Evolutionary conservation across 768 basidiomycete species (phyloP).

Genomic region (Agrocybe praecox): DNA sequence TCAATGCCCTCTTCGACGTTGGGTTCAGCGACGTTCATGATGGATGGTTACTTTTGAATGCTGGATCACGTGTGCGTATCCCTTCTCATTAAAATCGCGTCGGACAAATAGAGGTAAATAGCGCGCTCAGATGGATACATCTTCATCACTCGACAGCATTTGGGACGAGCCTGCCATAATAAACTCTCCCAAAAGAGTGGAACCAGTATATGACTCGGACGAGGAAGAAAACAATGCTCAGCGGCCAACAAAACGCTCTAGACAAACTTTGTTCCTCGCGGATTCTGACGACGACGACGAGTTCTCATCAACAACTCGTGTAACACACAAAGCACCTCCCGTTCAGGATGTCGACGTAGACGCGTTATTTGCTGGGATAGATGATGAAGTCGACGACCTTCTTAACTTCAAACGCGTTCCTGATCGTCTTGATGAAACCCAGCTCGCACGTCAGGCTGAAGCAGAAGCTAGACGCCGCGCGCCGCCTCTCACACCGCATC

Average conservation of each 20-base stretch:
- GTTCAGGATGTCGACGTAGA: slow-evolving; percentile 53
- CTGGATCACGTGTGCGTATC: slow-evolving; percentile 21
- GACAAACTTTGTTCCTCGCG: slow-evolving; percentile 56
- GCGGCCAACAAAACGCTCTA: slow-evolving; percentile 35
- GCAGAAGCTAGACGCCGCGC: slow-evolving; percentile 38
- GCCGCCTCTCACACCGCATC: slow-evolving; percentile 41
- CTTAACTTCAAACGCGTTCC: slow-evolving; percentile 49
- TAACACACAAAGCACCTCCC: slow-evolving; percentile 36
- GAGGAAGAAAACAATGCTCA: slow-evolving; percentile 20
- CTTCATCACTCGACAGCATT: slow-evolving; percentile 50
- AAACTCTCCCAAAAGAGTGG: slow-evolving; percentile 20
- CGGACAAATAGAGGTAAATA: slow-evolving; percentile 39
- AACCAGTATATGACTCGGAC: slow-evolving; percentile 18
- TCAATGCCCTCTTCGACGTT: slow-evolving; percentile 76
- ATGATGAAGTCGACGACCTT: slow-evolving; percentile 32
- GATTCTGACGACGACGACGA: slow-evolving; percentile 58
- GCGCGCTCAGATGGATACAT: slow-evolving; percentile 44
- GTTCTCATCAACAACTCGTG: slow-evolving; percentile 24
- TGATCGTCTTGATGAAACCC: slow-evolving; percentile 53
- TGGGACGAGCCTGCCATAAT: slow-evolving; percentile 56
- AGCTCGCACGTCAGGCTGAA: slow-evolving; percentile 56
- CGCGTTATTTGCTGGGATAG: slow-evolving; percentile 39
- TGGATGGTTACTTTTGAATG: slow-evolving; percentile 2
- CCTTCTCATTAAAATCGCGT: slow-evolving; percentile 25
- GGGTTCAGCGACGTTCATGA: slow-evolving; percentile 27